Evolutionary conservation across 345 rosid species (phyloP).

Genomic region (Gossypium turneri): DNA sequence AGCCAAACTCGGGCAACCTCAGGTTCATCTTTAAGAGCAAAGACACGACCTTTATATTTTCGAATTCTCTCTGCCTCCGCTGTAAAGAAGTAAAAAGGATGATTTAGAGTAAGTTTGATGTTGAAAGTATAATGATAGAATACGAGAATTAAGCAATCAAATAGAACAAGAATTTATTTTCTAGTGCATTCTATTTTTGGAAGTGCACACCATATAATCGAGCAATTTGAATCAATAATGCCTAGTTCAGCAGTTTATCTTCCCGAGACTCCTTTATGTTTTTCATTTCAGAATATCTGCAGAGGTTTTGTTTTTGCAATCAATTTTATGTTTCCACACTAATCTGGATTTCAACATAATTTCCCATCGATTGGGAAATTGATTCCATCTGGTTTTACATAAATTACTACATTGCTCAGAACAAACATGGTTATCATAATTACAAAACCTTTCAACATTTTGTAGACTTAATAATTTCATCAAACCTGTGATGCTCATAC

Average conservation of each 20-base stretch:
- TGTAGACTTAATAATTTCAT: neutral
- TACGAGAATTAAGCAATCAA: neutral
- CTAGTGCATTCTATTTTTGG: neutral
- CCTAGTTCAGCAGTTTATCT: neutral
- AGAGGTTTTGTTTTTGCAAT: neutral
- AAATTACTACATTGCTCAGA: neutral
- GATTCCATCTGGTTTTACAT: neutral
- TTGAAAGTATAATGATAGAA: neutral
- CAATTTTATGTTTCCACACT: neutral
- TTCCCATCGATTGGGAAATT: neutral
- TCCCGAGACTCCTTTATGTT: neutral
- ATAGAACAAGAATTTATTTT: neutral
- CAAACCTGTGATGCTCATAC: neutral
- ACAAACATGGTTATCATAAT: neutral
- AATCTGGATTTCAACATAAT: neutral
- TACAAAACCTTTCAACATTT: neutral
- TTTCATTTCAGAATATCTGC: neutral
- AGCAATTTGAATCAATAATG: constrained; percentile 1
- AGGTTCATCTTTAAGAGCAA: constrained; percentile 92
- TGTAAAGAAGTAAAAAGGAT: constrained; percentile 23
- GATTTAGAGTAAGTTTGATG: neutral
- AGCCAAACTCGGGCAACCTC: constrained; percentile 96
- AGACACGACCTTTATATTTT: constrained; percentile 79
- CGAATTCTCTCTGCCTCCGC: constrained; percentile 92
- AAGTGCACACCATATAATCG: neutral